phyloP scores from a whole-genome alignment of 306 rosid genomes.

The Hippophae gyantsensis region DNA sequence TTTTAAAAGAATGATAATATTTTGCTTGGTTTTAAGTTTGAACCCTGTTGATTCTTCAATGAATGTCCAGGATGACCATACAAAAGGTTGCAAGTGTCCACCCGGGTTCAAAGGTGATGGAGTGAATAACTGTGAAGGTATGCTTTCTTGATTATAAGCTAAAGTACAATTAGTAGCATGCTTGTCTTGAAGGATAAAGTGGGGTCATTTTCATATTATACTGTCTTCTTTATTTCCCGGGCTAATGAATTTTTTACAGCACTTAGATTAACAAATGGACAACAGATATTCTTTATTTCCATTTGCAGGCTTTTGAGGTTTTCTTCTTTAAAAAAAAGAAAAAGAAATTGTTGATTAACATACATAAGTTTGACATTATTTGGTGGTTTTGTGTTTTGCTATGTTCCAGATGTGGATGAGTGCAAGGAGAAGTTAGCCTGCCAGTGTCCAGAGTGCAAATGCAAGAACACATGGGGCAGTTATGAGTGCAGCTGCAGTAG shows the following conservation, averaged over 20 bases:
- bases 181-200: too few relatives aligned
- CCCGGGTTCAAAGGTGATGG: conserved; percentile 89
- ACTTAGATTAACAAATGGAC: too few relatives aligned
- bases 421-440: conserved; percentile 69
- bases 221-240: too few relatives aligned
- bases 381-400: conserved; percentile 2
- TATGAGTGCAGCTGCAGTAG: conserved; percentile 69
- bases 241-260: too few relatives aligned
- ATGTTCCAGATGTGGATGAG: conserved; percentile 68
- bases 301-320: too few relatives aligned
- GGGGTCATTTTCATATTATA: too few relatives aligned
- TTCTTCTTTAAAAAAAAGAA: too few relatives aligned
- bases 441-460: conserved; percentile 76
- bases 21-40: neutral
- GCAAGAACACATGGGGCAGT: conserved; percentile 84
- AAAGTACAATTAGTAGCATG: neutral
- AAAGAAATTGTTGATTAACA: neutral
- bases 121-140: conserved; percentile 65
- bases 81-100: conserved; percentile 77
- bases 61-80: conserved; percentile 50
- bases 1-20: neutral
- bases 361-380: neutral
- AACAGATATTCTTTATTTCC: too few relatives aligned
- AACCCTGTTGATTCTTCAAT: conserved; percentile 2
- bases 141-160: neutral